Conservation (phyloP, 2,329 filamentous ascomycete species). For the Penicillium sp. region DNA sequence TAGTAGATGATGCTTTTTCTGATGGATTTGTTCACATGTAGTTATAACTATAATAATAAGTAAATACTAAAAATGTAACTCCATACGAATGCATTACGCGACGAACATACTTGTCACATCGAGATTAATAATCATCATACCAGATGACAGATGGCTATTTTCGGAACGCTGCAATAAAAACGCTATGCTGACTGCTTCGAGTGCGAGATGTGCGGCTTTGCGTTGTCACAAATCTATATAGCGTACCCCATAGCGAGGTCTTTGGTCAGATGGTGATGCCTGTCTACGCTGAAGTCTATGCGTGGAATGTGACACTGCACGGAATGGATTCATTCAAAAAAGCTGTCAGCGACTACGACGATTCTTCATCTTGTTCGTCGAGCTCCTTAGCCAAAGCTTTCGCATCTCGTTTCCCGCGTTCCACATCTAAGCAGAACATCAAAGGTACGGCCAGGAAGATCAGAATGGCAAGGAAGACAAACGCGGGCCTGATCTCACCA, state of each 20-base stretch:
- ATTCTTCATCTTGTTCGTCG: slow-evolving; percentile 22
- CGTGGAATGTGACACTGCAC: neutral
- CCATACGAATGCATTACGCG: no score
- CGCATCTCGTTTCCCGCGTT: slow-evolving; percentile 68
- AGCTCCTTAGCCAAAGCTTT: slow-evolving; percentile 57
- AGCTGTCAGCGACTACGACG: neutral
- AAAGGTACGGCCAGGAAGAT: slow-evolving; percentile 80
- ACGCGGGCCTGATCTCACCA: slow-evolving; percentile 78
- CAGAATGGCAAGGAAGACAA: slow-evolving; percentile 85
- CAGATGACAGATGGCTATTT: neutral
- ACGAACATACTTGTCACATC: neutral
- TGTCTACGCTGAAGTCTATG: neutral
- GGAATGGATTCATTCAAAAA: neutral
- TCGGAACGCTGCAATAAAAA: no score
- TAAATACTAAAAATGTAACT: neutral
- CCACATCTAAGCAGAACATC: slow-evolving; percentile 80
- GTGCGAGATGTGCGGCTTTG: no score
- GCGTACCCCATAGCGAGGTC: no score
- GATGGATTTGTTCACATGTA: neutral
- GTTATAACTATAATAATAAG: neutral
- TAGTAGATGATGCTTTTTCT: neutral
- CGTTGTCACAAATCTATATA: no score
- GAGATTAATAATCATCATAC: neutral
- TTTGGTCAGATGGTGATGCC: neutral
- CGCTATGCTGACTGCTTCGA: no score